These are phyloP conservation scores for Globisporangium abappressorium DNA, from an alignment of 352 stramenopile genomes.

Conservation along the genomic window DNA sequence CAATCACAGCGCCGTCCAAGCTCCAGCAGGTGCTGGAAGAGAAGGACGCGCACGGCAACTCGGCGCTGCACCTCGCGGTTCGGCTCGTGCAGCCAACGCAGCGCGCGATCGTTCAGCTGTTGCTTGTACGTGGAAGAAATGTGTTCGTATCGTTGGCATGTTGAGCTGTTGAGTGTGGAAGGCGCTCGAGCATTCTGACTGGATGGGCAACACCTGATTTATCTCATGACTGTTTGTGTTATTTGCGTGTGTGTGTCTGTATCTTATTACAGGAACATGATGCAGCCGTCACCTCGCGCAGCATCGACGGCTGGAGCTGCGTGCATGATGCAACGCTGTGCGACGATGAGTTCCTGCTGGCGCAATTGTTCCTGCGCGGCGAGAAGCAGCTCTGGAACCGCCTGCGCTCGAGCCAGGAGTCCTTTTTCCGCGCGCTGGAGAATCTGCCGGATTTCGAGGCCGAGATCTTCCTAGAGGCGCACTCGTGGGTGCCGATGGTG, in stretches of 20 bases:
- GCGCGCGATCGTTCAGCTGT: slow-evolving; percentile 49
- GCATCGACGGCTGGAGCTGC: slow-evolving; percentile 65
- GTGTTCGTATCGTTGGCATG: not conserved
- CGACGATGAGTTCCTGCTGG: slow-evolving; percentile 74
- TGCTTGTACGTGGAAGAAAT: slow-evolving; percentile 34
- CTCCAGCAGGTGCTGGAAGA: slow-evolving; percentile 45
- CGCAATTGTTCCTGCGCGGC: slow-evolving; percentile 56
- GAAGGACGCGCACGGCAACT: slow-evolving; percentile 64
- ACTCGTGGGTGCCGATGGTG: slow-evolving; percentile 80
- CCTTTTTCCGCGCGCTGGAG: slow-evolving; percentile 60
- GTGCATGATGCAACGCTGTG: slow-evolving; percentile 69
- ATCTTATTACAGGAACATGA: slow-evolving; percentile 27
- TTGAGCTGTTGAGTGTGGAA: not conserved
- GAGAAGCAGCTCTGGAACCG: slow-evolving; percentile 61
- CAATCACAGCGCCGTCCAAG: not conserved
- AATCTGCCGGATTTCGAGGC: slow-evolving; percentile 73
- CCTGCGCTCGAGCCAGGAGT: slow-evolving; percentile 45
- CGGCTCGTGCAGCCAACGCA: slow-evolving; percentile 63
- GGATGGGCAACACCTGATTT: slow-evolving; percentile 1
- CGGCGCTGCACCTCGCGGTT: slow-evolving; percentile 68
- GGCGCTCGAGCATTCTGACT: not conserved
- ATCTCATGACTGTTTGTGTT: slow-evolving; percentile 1
- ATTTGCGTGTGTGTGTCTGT: not conserved
- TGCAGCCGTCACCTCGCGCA: slow-evolving; percentile 33
- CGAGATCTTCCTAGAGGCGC: slow-evolving; percentile 75